Evolutionary conservation across 352 stramenopile species (phyloP).

Genomic region (Nothophytophthora sp.): DNA sequence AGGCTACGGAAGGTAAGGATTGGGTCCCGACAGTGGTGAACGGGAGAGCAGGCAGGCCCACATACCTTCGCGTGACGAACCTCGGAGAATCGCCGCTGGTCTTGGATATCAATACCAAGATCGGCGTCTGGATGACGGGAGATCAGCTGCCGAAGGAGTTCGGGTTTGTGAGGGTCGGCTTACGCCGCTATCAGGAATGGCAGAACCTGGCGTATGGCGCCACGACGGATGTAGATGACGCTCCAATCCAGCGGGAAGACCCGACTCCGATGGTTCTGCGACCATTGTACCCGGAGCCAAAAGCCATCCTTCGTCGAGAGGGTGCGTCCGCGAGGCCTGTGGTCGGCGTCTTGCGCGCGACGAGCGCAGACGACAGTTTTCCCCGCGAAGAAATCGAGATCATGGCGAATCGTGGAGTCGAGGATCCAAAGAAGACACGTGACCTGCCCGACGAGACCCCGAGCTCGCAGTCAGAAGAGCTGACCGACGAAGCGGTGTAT

Average conservation of each 20-base stretch:
- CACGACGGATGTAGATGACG: neutral
- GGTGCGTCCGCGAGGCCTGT: too few species aligned
- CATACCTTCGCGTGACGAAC: neutral
- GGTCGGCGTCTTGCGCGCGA: too few species aligned
- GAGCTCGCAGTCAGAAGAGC: neutral
- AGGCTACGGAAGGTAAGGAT: neutral
- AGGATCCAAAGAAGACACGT: neutral
- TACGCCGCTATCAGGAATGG: neutral
- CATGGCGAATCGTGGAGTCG: neutral
- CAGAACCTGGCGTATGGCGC: neutral
- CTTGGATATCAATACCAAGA: neutral
- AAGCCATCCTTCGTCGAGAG: constrained; percentile 1
- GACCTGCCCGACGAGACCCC: neutral
- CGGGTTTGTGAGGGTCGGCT: constrained; percentile 1
- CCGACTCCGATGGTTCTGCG: neutral
- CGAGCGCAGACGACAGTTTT: neutral
- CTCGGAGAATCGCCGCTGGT: neutral
- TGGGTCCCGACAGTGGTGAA: neutral
- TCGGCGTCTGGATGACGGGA: neutral
- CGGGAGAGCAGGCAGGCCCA: neutral
- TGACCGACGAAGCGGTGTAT: neutral
- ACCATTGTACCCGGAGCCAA: neutral
- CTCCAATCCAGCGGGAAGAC: neutral
- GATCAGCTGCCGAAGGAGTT: neutral
- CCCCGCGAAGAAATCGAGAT: neutral